phyloP scores from a whole-genome alignment of 306 rosid genomes.

The Sophora flavescens region DNA sequence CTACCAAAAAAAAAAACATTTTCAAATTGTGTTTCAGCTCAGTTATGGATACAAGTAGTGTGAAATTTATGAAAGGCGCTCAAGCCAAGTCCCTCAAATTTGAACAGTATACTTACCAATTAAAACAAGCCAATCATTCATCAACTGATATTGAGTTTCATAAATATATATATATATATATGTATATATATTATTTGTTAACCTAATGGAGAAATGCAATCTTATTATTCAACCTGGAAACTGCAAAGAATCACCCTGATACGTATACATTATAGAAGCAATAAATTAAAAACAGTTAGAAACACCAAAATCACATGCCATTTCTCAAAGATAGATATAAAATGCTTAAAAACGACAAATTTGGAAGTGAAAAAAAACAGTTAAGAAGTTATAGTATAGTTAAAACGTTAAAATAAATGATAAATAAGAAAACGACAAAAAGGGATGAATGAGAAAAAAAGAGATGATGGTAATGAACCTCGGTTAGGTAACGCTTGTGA shows the following conservation, averaged over 20 bases:
- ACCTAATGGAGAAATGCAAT: background rate
- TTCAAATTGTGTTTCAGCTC: conserved; percentile 26
- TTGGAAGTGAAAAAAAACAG: conserved; percentile 1
- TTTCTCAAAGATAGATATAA: conserved; percentile 5
- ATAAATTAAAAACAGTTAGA: background rate
- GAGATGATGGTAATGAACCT: conserved; percentile 52
- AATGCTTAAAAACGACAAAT: too few relatives aligned
- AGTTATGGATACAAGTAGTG: conserved; percentile 31
- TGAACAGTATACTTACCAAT: background rate
- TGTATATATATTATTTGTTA: background rate
- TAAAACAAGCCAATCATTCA: background rate
- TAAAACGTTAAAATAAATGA: background rate
- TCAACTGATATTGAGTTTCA: conserved; percentile 3
- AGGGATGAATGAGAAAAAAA: conserved; percentile 35
- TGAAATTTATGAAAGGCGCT: background rate
- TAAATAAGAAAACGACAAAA: conserved; percentile 22
- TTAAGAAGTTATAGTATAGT: conserved; percentile 7
- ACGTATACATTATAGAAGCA: background rate
- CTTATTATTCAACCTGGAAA: background rate
- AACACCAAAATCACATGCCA: conserved; percentile 10
- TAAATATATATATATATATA: background rate
- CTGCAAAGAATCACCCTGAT: conserved; percentile 14
- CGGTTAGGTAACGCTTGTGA: conserved; percentile 97
- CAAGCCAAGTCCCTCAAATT: conserved; percentile 32
- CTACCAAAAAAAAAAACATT: conserved; percentile 14